These are phyloP conservation scores for Quambalaria eucalypti DNA, from an alignment of 1,284 basidiomycete genomes.

Conservation along the genomic window DNA sequence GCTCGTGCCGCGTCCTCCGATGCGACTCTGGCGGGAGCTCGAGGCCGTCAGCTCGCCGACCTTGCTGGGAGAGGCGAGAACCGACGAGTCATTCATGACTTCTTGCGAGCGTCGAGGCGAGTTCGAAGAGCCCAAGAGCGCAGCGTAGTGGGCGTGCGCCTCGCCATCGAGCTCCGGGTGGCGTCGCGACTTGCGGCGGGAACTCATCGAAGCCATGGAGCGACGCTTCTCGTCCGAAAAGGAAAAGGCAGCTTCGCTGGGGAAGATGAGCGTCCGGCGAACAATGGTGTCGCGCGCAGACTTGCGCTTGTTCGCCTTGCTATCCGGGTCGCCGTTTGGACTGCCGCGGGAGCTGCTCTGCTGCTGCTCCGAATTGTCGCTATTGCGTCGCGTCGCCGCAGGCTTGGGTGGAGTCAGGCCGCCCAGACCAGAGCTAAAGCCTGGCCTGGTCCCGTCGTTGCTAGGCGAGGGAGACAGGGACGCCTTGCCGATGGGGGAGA, in stretches of 20 bases:
- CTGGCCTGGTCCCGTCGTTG: too few species aligned
- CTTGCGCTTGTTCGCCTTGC: constrained; percentile 12
- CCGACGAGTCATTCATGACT: background rate
- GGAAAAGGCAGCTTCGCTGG: constrained; percentile 4
- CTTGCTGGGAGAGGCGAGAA: background rate
- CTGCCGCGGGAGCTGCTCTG: too few species aligned
- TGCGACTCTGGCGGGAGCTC: background rate
- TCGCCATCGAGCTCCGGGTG: background rate
- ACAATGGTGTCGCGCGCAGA: constrained; percentile 33
- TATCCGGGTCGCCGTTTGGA: too few species aligned
- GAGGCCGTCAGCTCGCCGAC: background rate
- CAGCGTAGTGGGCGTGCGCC: background rate
- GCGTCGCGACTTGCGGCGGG: constrained; percentile 18
- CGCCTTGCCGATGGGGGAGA: too few species aligned
- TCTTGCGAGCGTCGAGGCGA: too few species aligned
- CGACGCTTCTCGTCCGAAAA: background rate
- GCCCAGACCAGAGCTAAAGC: too few species aligned
- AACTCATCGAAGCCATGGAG: constrained; percentile 5
- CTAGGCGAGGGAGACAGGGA: too few species aligned
- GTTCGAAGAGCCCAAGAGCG: background rate
- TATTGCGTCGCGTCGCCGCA: too few species aligned
- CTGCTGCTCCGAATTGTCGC: too few species aligned
- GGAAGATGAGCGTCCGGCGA: constrained; percentile 36
- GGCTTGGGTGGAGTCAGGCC: too few species aligned
- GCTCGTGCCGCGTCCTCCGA: background rate